Evolutionary conservation across 805 yeast species (phyloP), one percentile per base, ranked within the genome.

Genomic region (Candida silvicultrix): DNA sequence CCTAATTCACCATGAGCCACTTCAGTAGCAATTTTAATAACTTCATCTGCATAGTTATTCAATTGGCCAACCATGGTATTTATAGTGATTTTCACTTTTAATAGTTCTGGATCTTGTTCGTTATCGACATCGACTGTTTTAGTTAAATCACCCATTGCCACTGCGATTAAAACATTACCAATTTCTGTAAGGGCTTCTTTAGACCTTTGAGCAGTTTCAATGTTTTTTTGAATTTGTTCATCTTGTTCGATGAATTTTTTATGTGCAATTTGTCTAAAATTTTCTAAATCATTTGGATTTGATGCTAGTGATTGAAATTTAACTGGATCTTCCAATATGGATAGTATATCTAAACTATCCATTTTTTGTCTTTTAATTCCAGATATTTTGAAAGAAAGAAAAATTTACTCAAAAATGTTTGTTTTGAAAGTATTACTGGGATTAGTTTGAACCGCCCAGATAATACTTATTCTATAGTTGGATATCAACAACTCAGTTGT

Each of bases 1-100:
- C 96, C 96, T 44, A 87, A 71, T 42, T 88, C 76, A 51, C 96
- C 96, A 54, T 86, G 86, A 16, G 96, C 96, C 20, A 89, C 89
- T 63, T 88, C 95, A 48, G 94, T 73, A 2, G 95, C 92, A 12
- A 87, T 95, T 49, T 89, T 78, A 2, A 92, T 81, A 34, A 87
- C 95, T 64, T 88, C 95, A 54, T 85, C 83, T 1, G 94, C 92
- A 66, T 86, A 86, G 21, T 84, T 81, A 55, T 90, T 71, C 54
- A 86, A 75, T 62, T 86, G 94, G 60, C 85, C 92, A 65, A 86
- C 94, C 94, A 86, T 86, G 49, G 87, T 77, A 60, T 87, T 86
- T 57, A 86, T 86, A 4, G 95, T 86, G 69, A 82, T 82, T 62
- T 86, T 94, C 49, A 86, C 75, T 55, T 83, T 89, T 44, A 83